Base-by-base conservation (phyloP, 2,329 filamentous ascomycete species). In the Calonectria leucothoes region DNA sequence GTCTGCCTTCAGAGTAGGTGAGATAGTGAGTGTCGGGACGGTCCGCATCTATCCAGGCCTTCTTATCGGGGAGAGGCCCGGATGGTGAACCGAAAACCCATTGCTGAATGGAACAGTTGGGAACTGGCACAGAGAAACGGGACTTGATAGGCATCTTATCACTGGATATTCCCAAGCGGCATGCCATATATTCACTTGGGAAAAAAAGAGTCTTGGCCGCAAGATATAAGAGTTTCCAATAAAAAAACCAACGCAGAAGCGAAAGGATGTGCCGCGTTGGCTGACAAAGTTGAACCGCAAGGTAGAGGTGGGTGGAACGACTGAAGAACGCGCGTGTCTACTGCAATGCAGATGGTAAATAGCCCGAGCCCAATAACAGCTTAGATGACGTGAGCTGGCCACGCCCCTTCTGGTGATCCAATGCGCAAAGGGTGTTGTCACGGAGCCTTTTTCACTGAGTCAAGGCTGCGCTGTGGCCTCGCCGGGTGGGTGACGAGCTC, bases 1-100 rank as follows among this genome's bases (percentile, higher is more conserved):
- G 87, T 27, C 94, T 92, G 82, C 93, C 94, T 73, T 90, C 88
- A 75, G 88, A 82, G 48, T 90, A 86, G 5, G 92, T 94, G 48
- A 97, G 86, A 76, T 88, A 91, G 78, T 93, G 91, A 11, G 90
- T 92, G 8, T 94, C 89, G 1, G 94, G 93, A 1, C 89, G 86
- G 42, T 91, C 88, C 11, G 93, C 90, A 78, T 95, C 94, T 66
- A 94, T 86, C 78, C 92, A 91, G 42, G 86, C 84, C 67, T 85
- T 84, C 57, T 81, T 83, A 63, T 89, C 84, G 2, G 85, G 78
- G 7, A 91, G 82, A 8, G 84, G 81, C 7, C 80, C 85, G 48
- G 82, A 85, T 1, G 86, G 84, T 3, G 88, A 88, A 23, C 86
- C 88, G 69, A 91, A 91, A 11, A 91, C 86, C 87, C 89, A 91